Evolutionary conservation across 805 yeast genomes (phyloP).

Genomic region (Yamadazyma akitaensis): DNA sequence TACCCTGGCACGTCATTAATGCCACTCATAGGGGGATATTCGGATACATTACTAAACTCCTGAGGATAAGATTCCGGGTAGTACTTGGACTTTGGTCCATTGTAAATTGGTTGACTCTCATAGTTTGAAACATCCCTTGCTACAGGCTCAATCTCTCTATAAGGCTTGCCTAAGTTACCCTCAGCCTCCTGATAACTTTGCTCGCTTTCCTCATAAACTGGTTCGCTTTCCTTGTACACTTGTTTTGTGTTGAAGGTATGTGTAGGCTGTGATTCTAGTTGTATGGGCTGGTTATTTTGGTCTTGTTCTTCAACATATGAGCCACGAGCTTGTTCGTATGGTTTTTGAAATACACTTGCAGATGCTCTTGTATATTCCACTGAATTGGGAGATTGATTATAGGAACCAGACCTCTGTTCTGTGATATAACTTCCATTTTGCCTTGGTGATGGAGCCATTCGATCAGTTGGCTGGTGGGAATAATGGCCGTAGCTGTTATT

Average conservation of each 20-base stretch:
- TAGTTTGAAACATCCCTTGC: background rate
- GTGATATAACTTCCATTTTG: background rate
- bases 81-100: background rate
- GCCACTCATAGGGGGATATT: constrained; percentile 11
- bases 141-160: background rate
- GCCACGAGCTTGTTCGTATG: background rate
- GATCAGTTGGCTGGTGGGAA: background rate
- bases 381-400: background rate
- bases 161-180: background rate
- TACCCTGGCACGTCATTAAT: background rate
- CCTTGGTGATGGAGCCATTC: background rate
- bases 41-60: constrained; percentile 6
- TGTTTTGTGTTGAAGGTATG: background rate
- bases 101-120: background rate
- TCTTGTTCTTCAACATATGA: background rate
- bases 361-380: background rate
- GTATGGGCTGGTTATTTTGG: background rate
- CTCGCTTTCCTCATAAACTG: background rate
- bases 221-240: background rate
- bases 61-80: background rate
- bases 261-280: background rate
- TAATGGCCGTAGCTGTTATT: background rate
- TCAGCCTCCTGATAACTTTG: constrained; percentile 2
- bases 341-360: background rate
- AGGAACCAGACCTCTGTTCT: background rate